These are phyloP conservation scores for Triticum urartu DNA, from an alignment of 176 grass and related monocot genomes.

Conservation along the genomic window DNA sequence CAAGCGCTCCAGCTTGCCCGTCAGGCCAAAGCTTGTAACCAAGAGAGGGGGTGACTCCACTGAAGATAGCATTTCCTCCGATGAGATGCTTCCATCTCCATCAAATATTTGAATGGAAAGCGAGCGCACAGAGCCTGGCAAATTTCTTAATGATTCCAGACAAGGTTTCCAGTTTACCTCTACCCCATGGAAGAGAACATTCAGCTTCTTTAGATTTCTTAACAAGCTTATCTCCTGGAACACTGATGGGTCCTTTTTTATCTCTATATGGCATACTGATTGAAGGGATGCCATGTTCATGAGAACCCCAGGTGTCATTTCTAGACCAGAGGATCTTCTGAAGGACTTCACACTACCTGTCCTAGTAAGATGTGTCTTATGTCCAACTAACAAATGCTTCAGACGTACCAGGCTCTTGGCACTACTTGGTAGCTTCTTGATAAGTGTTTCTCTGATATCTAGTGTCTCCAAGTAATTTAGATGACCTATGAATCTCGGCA, in stretches of 20 bases:
- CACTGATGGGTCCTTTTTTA: background rate
- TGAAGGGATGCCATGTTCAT: background rate
- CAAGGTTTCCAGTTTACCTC: no score
- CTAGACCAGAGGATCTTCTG: no score
- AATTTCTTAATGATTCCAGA: no score
- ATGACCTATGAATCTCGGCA: no score
- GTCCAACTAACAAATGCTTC: background rate
- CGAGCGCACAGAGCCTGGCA: no score
- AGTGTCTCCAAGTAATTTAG: background rate
- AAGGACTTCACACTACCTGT: no score
- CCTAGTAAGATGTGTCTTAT: no score
- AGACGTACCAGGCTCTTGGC: background rate
- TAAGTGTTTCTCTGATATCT: constrained; percentile 25
- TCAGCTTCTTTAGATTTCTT: background rate
- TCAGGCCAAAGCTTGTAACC: background rate
- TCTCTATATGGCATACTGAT: background rate
- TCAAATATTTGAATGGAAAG: no score
- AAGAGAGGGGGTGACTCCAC: background rate
- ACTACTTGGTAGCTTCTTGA: constrained; percentile 14
- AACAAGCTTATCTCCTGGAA: background rate
- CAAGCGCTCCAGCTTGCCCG: background rate
- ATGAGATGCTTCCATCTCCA: background rate
- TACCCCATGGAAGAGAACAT: no score
- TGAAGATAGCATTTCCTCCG: background rate
- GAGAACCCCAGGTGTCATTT: background rate